Base-by-base conservation (phyloP, 768 basidiomycete genomes). In the Psilocybe subaeruginosa region DNA sequence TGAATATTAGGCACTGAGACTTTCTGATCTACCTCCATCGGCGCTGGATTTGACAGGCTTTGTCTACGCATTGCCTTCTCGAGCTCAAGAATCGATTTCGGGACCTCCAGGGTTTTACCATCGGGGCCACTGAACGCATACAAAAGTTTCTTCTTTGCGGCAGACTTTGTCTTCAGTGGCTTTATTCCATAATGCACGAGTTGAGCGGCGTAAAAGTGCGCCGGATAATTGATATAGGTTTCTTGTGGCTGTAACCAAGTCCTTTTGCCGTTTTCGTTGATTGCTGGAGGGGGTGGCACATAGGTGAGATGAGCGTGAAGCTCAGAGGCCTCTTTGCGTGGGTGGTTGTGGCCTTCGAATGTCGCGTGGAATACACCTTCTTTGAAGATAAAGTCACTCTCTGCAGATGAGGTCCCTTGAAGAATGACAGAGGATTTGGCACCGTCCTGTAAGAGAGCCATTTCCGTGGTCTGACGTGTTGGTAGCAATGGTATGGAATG, bases 121-220 rank as follows among this genome's bases (percentile, higher is more conserved):
- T 52, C 45, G 11, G 16, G 16, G 14, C 35, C 54, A 8, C 63
- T 59, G 50, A 69, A 73, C 8, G 71, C 65, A 68, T 61, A 43
- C 31, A 63, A 41, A 5, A 74, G 65, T n/a, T 64, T 57, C 54
- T 68, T 69, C 61, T 72, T 74, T 30, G 72, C 71, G 1, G 67
- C 48, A 3, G 66, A 67, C 50, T 65, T 66, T 12, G 67, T 68
- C 64, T 71, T 73, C n/a, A 62, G 62, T 30, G 61, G 60, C 56
- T 68, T 67, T 12, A 74, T 59, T 4, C 72, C 73, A 54, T 75
- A 71, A 53, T 73, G 72, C 12, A 69, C 12, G 14, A 72, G 64
- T 51, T 75, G 73, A 8, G 68, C 69, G 43, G 58, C 23, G 52
- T 74, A 74, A 49, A 72, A 74, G 31, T 70, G 65, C 3, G 51